Evolutionary conservation across 2,329 filamentous ascomycete genomes (phyloP), one percentile per base, ranked within the genome.

Genomic region (Stagonosporopsis cucurbitacearum): DNA sequence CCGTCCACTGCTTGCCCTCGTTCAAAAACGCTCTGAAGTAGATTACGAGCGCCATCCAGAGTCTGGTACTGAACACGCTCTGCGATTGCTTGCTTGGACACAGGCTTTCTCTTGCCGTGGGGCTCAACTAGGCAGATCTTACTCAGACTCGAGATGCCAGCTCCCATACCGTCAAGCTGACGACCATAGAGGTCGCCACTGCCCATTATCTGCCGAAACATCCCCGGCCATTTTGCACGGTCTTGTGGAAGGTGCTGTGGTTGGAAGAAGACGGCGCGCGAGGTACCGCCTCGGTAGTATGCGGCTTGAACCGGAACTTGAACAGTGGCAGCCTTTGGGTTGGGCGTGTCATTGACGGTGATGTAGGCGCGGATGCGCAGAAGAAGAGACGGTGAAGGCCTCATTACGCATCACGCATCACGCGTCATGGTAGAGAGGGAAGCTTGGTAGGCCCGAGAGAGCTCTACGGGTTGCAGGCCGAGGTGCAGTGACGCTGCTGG

Each of bases 141-240:
- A 53, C 85, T 88, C 2, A 89, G 82, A 39, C 84, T 87, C 9
- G 87, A 89, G 51, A 88, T 79, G 4, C 88, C 88, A 0, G 85
- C 87, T 2, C 88, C 88, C 73, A 91, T 82, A 8, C 89, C 88
- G 69, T 92, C 82, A 1, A 92, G 84, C 73, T 92, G 89, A 0
- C 89, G 82, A 0, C 85, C 87, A 71, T 88, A 81, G 0, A 81
- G 78, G 63, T 92, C 89, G 0, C 86, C 87, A 3, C 84, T 86
- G 28, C 87, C 87, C 73, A 91, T 86, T 6, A 66, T 43, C 44
- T 81, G 77, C 19, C 80, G 79, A 57, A 89, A 86, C 17, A 89
- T 83, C 0, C 77, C 65, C 4, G 77, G 73, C 83, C 84, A 86
- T 61, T 77, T 65, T 25, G 64, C 58, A 26, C 71, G 75, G 43